Conservation (phyloP, 345 rosid species). For the Aurinia saxatilis region DNA sequence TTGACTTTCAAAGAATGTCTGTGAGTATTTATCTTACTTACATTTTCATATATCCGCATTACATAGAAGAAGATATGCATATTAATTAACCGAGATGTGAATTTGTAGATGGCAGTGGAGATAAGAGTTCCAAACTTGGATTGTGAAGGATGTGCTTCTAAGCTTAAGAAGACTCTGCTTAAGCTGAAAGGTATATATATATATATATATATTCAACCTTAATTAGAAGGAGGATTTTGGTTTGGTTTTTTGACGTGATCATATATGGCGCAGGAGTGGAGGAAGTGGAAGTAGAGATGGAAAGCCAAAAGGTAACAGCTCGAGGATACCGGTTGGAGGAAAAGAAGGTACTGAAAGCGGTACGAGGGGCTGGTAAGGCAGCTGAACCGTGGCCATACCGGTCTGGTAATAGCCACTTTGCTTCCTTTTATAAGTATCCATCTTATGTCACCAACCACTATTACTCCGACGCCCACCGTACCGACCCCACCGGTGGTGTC, state of each 20-base stretch:
- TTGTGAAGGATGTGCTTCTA: constrained; percentile 89
- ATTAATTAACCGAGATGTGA: not conserved
- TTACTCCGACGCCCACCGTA: constrained; percentile 52
- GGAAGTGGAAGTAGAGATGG: constrained; percentile 88
- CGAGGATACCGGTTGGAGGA: constrained; percentile 59
- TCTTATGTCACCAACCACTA: constrained; percentile 57
- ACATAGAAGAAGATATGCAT: not conserved
- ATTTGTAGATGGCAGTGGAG: constrained; percentile 57
- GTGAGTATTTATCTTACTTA: constrained; percentile 32
- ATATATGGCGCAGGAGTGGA: constrained; percentile 46
- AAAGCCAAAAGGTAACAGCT: constrained; percentile 62
- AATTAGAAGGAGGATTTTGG: no score
- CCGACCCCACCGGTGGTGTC: constrained; percentile 34
- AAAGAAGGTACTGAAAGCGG: constrained; percentile 64
- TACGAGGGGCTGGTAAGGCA: constrained; percentile 64
- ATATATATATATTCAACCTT: no score
- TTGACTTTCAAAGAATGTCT: constrained; percentile 36
- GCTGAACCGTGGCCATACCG: constrained; percentile 93
- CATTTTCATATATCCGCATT: not conserved
- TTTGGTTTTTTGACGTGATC: no score
- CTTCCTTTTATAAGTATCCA: constrained; percentile 86
- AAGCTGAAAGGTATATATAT: constrained; percentile 92
- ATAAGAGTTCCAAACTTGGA: constrained; percentile 88
- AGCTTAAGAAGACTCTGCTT: constrained; percentile 71
- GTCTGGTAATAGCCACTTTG: constrained; percentile 56